Conservation (phyloP, 192 early-diverging fungal genomes). For the Oehlia diaphana region DNA sequence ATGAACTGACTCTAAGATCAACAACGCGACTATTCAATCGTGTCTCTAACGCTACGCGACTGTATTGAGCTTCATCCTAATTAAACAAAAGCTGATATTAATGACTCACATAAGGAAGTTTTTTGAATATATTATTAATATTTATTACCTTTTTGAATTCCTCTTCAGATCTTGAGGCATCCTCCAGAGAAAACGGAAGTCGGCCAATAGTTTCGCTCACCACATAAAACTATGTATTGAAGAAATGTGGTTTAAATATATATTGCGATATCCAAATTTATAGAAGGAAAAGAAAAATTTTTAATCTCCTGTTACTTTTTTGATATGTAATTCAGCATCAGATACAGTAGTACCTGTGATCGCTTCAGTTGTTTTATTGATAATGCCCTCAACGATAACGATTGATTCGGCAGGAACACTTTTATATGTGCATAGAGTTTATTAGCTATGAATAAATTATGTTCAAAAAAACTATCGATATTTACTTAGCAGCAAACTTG, state of each 20-base stretch:
- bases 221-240: constrained; percentile 52
- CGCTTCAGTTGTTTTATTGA: constrained; percentile 76
- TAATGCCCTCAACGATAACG: constrained; percentile 79
- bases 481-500: constrained; percentile 76
- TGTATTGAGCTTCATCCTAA: constrained; percentile 60
- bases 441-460: constrained; percentile 3
- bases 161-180: constrained; percentile 81
- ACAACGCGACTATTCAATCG: constrained; percentile 93
- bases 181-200: constrained; percentile 91
- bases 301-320: constrained; percentile 51
- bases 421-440: background rate
- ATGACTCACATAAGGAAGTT: background rate
- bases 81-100: constrained; percentile 9
- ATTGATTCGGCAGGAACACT: constrained; percentile 88
- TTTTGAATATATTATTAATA: background rate
- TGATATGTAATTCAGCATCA: constrained; percentile 86
- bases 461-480: constrained; percentile 26
- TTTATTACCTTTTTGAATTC: constrained; percentile 65
- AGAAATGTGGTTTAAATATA: constrained; percentile 18
- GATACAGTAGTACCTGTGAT: constrained; percentile 93
- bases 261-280: background rate
- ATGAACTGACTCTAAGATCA: constrained; percentile 75
- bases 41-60: constrained; percentile 84
- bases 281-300: background rate
- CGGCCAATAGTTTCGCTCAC: constrained; percentile 71